Evolutionary conservation across 2,329 filamentous ascomycete genomes (phyloP).

Genomic region (Fusarium sulawesiense): DNA sequence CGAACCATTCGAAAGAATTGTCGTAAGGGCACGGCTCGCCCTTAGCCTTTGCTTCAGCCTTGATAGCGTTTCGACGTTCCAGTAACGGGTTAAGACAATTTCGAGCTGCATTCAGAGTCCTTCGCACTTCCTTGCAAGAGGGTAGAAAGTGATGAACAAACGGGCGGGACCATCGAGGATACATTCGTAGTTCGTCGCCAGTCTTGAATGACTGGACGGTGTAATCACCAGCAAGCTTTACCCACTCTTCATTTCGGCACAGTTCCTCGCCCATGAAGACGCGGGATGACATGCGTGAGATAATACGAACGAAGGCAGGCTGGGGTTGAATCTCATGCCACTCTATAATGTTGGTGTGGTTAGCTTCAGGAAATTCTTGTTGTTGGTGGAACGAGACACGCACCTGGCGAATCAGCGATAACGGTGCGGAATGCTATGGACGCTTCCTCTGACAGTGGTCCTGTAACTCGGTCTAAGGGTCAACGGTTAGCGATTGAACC

Average conservation of each 20-base stretch:
- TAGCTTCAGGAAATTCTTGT: not conserved
- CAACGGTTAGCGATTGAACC: not conserved
- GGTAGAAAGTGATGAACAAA: conserved; percentile 59
- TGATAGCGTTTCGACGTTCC: conserved; percentile 49
- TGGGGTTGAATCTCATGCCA: conserved; percentile 2
- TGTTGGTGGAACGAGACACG: not conserved
- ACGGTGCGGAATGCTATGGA: not conserved
- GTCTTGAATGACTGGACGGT: conserved; percentile 55
- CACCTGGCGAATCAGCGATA: conserved; percentile 4
- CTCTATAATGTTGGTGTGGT: not conserved
- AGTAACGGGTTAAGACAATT: conserved; percentile 30
- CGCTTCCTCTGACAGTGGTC: not conserved
- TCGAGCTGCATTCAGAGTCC: conserved; percentile 36
- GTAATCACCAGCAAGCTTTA: conserved; percentile 59
- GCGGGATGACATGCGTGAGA: conserved; percentile 43
- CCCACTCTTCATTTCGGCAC: conserved; percentile 58
- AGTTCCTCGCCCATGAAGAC: conserved; percentile 55
- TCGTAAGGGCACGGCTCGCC: not conserved
- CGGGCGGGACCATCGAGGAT: conserved; percentile 59
- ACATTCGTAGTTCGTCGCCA: conserved; percentile 49
- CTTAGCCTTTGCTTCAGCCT: conserved; percentile 9
- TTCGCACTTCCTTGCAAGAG: conserved; percentile 47
- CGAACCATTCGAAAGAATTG: conserved; percentile 67
- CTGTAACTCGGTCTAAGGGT: not conserved
- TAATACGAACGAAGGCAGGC: not conserved